Percentiles rank a stretch among this genome's conserved stretches.
These are phyloP conservation scores for Eremomyces bilateralis DNA, from an alignment of 495 filamentous ascomycete genomes.

Conservation along the genomic window DNA sequence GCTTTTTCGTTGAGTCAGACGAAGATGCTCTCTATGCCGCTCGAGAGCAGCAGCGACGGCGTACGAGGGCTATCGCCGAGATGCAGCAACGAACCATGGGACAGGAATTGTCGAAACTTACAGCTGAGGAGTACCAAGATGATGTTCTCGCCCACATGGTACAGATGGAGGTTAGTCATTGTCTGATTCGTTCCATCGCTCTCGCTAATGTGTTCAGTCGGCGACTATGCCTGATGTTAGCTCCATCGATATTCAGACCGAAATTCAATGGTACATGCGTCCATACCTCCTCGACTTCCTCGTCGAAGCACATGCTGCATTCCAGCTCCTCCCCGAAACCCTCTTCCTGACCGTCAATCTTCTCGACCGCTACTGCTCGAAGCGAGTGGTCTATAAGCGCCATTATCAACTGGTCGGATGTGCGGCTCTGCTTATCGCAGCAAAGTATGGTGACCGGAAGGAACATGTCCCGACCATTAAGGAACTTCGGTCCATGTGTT, in stretches of 20 bases:
- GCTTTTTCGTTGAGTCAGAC: slow-evolving; percentile 74
- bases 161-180: slow-evolving; percentile 66
- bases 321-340: slow-evolving; percentile 82
- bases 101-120: slow-evolving; percentile 62
- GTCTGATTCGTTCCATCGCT: slow-evolving; percentile 2
- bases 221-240: slow-evolving; percentile 88
- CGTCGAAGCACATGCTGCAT: slow-evolving; percentile 88
- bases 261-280: slow-evolving; percentile 99
- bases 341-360: slow-evolving; percentile 92
- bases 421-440: slow-evolving; percentile 83
- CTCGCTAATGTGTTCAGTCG: slow-evolving; percentile 30
- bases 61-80: slow-evolving; percentile 47
- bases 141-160: slow-evolving; percentile 86
- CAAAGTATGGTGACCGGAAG: slow-evolving; percentile 98
- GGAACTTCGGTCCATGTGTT: slow-evolving; percentile 97
- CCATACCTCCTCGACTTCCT: slow-evolving; percentile 97
- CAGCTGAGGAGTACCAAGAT: slow-evolving; percentile 74
- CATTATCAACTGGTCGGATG: slow-evolving; percentile 98
- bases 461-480: slow-evolving; percentile 87
- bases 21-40: slow-evolving; percentile 31
- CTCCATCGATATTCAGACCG: slow-evolving; percentile 93
- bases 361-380: slow-evolving; percentile 91
- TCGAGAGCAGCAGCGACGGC: slow-evolving; percentile 33
- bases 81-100: slow-evolving; percentile 67
- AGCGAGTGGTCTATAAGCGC: slow-evolving; percentile 95